Base-by-base conservation (phyloP, 305 asterid genomes). In the Ajuga reptans region DNA sequence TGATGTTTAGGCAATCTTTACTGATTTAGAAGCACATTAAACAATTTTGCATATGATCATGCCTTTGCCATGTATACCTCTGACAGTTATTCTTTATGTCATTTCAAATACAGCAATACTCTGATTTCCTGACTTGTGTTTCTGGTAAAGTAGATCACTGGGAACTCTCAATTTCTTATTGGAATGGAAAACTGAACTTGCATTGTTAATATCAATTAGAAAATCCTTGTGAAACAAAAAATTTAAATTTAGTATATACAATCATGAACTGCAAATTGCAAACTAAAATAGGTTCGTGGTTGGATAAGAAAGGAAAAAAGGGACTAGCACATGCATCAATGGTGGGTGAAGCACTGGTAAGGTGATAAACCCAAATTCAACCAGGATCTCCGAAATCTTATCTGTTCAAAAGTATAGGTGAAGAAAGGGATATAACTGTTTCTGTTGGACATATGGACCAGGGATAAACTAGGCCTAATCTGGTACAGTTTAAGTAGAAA, bases 401-500 rank as follows among this genome's bases (percentile, higher is more conserved):
- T 24, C 5, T 0, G 33, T 27, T 5, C n/a, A 2, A 18, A 7
- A 3, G 27, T 21, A 21, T 62, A 29, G 43, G 29, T 12, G 18
- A 31, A 64, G 31, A 9, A 36, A 45, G 3, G 39, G 61, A 49
- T 31, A 65, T 47, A 64, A 46, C 16, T 29, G 58, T 46, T 27
- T 41, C 31, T 5, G 11, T 42, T 42, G 55, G 55, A 24, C 15
- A 11, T 4, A 12, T 1, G 37, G 34, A 5, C 37, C 34, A 41
- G 58, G 43, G 7, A 18, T 6, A 31, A 9, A 29, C 10, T 29
- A 29, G 69, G 37, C 9, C 16, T 1, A 64, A 34, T 64, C 5
- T 69, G 36, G 21, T 70, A 16, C 37, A 16, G 67, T 63, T 54
- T 34, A 60, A 42, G 18, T 62, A 8, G 71, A 16, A 60, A 60